Percentiles rank a stretch among this genome's conserved stretches.
These are phyloP conservation scores for Aspergillus sp. DNA, from an alignment of 2,329 filamentous ascomycete species.

Conservation along the genomic window DNA sequence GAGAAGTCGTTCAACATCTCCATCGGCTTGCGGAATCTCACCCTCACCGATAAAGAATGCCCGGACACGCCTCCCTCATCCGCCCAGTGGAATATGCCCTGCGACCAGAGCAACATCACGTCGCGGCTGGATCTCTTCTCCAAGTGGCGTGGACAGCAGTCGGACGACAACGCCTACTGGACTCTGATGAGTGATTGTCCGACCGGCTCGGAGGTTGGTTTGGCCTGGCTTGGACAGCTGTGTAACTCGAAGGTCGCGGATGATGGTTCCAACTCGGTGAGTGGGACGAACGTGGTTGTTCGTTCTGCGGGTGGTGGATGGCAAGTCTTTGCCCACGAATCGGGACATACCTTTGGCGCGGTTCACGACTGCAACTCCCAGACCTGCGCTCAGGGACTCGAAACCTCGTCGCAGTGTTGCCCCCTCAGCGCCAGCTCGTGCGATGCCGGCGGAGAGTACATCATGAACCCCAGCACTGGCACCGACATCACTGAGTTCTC, in stretches of 20 bases:
- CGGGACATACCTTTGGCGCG: conserved; percentile 90
- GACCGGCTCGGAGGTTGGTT: conserved; percentile 79
- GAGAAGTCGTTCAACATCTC: conserved; percentile 94
- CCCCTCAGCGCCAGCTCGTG: conserved; percentile 68
- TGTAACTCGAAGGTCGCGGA: conserved; percentile 60
- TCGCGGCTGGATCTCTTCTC: conserved; percentile 85
- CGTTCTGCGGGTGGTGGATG: conserved; percentile 79
- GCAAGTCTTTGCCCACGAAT: conserved; percentile 95
- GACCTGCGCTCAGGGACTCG: conserved; percentile 66
- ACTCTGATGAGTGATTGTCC: conserved; percentile 79
- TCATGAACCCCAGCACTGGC: conserved; percentile 93
- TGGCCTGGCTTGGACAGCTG: conserved; percentile 89
- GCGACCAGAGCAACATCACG: conserved; percentile 60
- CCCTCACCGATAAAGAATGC: conserved; percentile 73
- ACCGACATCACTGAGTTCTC: conserved; percentile 76
- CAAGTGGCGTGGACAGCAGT: conserved; percentile 74
- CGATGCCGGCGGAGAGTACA: conserved; percentile 73
- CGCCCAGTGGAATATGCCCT: conserved; percentile 82
- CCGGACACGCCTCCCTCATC: conserved; percentile 65
- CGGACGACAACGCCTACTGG: conserved; percentile 89
- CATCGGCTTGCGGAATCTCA: conserved; percentile 81
- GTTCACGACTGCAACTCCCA: conserved; percentile 81
- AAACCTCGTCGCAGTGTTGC: conserved; percentile 71
- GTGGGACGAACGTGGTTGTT: conserved; percentile 86
- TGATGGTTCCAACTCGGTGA: conserved; percentile 66